Conservation (phyloP, 2,329 filamentous ascomycete genomes). For the Tolypocladium tropicale region DNA sequence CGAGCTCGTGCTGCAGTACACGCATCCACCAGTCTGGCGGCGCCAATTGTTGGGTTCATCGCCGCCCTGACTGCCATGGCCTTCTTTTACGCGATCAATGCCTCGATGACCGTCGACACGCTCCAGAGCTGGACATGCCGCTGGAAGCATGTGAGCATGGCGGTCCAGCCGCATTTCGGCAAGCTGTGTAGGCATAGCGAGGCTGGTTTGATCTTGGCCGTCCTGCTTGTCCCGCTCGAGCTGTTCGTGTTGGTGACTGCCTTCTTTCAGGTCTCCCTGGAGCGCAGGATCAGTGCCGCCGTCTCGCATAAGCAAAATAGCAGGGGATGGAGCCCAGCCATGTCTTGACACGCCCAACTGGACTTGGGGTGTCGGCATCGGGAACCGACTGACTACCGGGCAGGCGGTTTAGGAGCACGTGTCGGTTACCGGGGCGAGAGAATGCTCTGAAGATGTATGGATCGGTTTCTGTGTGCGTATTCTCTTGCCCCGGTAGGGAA, state of each 20-base stretch:
- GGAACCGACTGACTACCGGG: too few species aligned
- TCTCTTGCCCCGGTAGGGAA: too few species aligned
- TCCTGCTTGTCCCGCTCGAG: conserved; percentile 48
- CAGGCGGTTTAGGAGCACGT: too few species aligned
- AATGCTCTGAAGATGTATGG: too few species aligned
- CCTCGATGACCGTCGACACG: conserved; percentile 40
- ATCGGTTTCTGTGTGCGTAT: too few species aligned
- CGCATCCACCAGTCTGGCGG: conserved; percentile 12
- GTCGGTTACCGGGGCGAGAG: too few species aligned
- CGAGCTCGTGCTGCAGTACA: conserved; percentile 10
- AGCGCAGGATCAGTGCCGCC: conserved; percentile 27
- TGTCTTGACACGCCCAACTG: too few species aligned
- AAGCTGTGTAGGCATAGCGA: conserved; percentile 46
- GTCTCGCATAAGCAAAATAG: conserved; percentile 13
- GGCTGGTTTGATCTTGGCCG: conserved; percentile 41
- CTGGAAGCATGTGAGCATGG: conserved; percentile 45
- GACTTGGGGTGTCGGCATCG: too few species aligned
- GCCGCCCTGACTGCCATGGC: conserved; percentile 40
- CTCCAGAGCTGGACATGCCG: conserved; percentile 54
- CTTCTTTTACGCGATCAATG: conserved; percentile 48
- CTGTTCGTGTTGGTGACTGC: conserved; percentile 35
- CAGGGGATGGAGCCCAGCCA: conserved; percentile 21
- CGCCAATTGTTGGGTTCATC: conserved; percentile 19
- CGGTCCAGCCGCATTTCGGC: conserved; percentile 40
- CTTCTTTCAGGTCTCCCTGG: conserved; percentile 32